Percentiles rank a stretch among this genome's conserved stretches.
Conservation (phyloP, 257 asterid genomes). For the Gentiana macrophylla region DNA sequence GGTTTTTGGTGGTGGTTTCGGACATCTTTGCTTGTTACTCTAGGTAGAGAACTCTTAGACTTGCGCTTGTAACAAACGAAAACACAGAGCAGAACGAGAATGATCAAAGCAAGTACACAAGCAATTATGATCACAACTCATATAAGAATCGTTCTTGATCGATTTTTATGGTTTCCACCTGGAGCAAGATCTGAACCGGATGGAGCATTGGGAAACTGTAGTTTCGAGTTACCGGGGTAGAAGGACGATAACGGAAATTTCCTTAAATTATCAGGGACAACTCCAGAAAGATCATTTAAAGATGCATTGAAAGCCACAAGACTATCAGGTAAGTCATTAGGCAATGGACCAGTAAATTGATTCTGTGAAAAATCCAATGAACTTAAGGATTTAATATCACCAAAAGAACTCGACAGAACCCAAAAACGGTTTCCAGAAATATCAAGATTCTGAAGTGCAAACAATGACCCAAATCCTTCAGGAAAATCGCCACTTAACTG, state of each 20-base stretch:
- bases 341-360: conserved; percentile 62
- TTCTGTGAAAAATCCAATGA: conserved; percentile 58
- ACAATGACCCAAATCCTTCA: conserved; percentile 47
- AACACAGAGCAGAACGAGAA: conserved; percentile 45
- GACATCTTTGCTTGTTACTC: conserved; percentile 35
- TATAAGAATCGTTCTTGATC: conserved; percentile 31
- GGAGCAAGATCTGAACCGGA: conserved; percentile 37
- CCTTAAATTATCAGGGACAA: conserved; percentile 79
- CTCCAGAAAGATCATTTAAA: conserved; percentile 68
- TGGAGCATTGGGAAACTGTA: conserved; percentile 79
- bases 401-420: conserved; percentile 59
- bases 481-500: conserved; percentile 50
- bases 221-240: conserved; percentile 78
- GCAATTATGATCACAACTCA: conserved; percentile 51
- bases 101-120: conserved; percentile 40
- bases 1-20: conserved; percentile 36
- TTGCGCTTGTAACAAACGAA: conserved; percentile 35
- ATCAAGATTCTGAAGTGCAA: conserved; percentile 46
- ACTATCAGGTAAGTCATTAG: conserved; percentile 43
- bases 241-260: conserved; percentile 71
- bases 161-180: conserved; percentile 21
- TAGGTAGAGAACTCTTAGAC: conserved; percentile 35
- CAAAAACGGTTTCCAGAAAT: conserved; percentile 60
- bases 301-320: conserved; percentile 81
- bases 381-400: conserved; percentile 33